Evolutionary conservation across 257 asterid species (phyloP).

Genomic region (Striga asiatica): DNA sequence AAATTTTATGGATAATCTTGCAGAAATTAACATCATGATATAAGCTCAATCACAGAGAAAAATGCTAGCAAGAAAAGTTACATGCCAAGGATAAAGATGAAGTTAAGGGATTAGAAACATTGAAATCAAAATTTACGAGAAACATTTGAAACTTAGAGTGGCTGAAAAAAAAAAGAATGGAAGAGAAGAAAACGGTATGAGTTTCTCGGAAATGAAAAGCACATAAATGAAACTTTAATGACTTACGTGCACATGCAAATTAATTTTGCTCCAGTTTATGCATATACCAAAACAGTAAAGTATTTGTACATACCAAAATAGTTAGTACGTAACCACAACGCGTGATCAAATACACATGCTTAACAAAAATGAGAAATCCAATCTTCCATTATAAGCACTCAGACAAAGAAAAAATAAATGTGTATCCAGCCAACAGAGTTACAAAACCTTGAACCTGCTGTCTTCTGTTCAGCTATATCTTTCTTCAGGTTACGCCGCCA

Average conservation of each 20-base stretch:
- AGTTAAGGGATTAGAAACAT: constrained; percentile 1
- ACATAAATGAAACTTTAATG: neutral
- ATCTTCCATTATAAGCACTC: constrained; percentile 8
- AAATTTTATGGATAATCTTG: neutral
- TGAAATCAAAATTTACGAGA: neutral
- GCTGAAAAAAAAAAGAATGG: neutral
- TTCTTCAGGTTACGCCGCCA: constrained; percentile 68
- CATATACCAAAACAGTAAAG: no score
- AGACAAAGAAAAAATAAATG: neutral
- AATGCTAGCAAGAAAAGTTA: neutral
- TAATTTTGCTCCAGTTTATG: neutral
- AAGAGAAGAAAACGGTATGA: neutral
- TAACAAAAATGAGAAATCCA: constrained; percentile 3
- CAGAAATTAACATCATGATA: constrained; percentile 7
- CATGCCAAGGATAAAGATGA: neutral
- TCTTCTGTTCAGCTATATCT: constrained; percentile 55
- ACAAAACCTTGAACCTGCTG: constrained; percentile 59
- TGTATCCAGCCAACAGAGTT: constrained; percentile 4
- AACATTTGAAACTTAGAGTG: neutral
- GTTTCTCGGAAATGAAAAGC: neutral
- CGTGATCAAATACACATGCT: constrained; percentile 12
- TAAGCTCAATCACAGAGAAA: constrained; percentile 3
- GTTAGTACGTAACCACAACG: neutral
- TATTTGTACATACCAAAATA: constrained; percentile 2
- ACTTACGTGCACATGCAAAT: neutral